phyloP scores from a whole-genome alignment of 176 grass and related monocot species.

The Stipa capillata region DNA sequence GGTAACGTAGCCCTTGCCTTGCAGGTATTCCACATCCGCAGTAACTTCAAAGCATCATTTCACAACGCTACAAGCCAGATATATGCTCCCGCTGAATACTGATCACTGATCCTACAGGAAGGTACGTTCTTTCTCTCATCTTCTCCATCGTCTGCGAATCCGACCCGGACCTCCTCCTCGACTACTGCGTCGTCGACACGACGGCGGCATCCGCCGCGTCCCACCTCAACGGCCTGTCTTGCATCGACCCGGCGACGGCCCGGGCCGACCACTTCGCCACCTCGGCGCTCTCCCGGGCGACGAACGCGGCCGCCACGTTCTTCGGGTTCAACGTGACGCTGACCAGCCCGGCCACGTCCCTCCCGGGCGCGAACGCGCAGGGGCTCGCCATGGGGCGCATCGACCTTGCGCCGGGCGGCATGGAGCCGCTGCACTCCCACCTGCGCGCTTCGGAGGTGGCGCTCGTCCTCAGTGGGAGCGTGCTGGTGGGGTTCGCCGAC shows the following conservation, averaged over 20 bases:
- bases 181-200: slow-evolving; percentile 42
- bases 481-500: slow-evolving; percentile 56
- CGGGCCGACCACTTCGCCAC: slow-evolving; percentile 49
- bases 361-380: slow-evolving; percentile 53
- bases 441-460: slow-evolving; percentile 57
- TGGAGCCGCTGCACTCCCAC: slow-evolving; percentile 56
- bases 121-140: not conserved
- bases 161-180: slow-evolving; percentile 53
- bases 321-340: slow-evolving; percentile 48
- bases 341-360: slow-evolving; percentile 27
- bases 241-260: slow-evolving; percentile 39
- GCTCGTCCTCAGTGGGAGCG: slow-evolving; percentile 32
- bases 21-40: not conserved
- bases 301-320: not conserved
- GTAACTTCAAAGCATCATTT: slow-evolving; percentile 29
- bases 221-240: slow-evolving; percentile 48
- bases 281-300: slow-evolving; percentile 23
- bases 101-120: not conserved
- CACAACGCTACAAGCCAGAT: too few species aligned
- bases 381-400: slow-evolving; percentile 43
- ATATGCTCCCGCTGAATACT: too few species aligned
- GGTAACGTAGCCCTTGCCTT: not conserved
- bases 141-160: not conserved
- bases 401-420: slow-evolving; percentile 38
- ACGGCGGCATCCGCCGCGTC: not conserved